These are phyloP conservation scores for Ustilago nuda DNA, from an alignment of 1,284 basidiomycete genomes.

Conservation along the genomic window DNA sequence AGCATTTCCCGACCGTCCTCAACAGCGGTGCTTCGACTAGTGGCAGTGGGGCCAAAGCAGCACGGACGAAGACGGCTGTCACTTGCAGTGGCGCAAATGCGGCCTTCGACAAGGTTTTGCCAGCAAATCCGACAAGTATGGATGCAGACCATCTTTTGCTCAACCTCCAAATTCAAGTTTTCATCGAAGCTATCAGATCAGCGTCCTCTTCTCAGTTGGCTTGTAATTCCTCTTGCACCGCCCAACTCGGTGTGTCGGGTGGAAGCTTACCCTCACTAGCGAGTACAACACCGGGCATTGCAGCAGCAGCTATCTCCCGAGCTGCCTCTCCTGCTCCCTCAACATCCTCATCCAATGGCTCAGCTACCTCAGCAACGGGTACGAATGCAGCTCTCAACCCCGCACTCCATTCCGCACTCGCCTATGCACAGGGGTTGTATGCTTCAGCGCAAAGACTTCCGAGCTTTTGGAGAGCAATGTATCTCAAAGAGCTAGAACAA, in stretches of 20 bases:
- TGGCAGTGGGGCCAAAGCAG: slow-evolving; percentile 9
- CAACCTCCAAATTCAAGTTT: slow-evolving; percentile 84
- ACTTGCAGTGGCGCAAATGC: slow-evolving; percentile 14
- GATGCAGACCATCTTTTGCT: slow-evolving; percentile 80
- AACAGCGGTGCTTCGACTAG: slow-evolving; percentile 22
- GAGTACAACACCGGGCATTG: slow-evolving; percentile 43
- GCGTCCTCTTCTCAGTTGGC: slow-evolving; percentile 41
- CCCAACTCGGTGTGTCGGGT: slow-evolving; percentile 16
- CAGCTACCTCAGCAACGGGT: slow-evolving; percentile 39
- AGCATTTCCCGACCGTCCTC: slow-evolving; percentile 65
- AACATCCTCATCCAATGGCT: slow-evolving; percentile 51
- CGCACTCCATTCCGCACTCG: slow-evolving; percentile 53
- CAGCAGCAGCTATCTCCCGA: slow-evolving; percentile 46
- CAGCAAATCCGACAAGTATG: slow-evolving; percentile 68
- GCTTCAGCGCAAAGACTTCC: slow-evolving; percentile 57
- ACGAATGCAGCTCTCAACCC: slow-evolving; percentile 40
- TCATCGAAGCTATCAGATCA: slow-evolving; percentile 83
- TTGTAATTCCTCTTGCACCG: slow-evolving; percentile 2
- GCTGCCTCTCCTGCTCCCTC: slow-evolving; percentile 59
- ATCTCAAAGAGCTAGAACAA: slow-evolving; percentile 77
- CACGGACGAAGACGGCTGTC: not conserved
- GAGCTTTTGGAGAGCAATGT: slow-evolving; percentile 70
- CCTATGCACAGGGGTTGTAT: slow-evolving; percentile 54
- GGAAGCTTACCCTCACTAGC: slow-evolving; percentile 36
- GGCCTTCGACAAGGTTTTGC: slow-evolving; percentile 39